Evolutionary conservation across 2,329 filamentous ascomycete genomes (phyloP).

Genomic region (Fusarium sp.): DNA sequence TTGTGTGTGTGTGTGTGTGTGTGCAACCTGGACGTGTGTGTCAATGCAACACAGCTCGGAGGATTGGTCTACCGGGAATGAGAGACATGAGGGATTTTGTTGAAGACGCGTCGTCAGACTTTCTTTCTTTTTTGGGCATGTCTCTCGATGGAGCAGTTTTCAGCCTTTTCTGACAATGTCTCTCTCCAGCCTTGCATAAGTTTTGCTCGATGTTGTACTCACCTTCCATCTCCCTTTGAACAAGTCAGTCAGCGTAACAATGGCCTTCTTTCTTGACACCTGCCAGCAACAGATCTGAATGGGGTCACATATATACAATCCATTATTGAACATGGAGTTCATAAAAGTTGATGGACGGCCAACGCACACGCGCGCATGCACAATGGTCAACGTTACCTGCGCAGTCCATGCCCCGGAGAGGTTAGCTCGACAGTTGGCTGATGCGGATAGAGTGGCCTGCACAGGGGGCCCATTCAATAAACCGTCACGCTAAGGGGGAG

Average conservation of each 20-base stretch:
- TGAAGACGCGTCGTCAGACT: slow-evolving; percentile 16
- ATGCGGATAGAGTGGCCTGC: slow-evolving; percentile 5
- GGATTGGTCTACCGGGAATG: slow-evolving; percentile 17
- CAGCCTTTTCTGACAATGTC: background rate
- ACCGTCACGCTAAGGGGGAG: slow-evolving; percentile 39
- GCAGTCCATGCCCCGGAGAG: background rate
- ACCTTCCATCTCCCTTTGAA: background rate
- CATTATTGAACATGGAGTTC: background rate
- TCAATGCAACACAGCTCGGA: slow-evolving; percentile 16
- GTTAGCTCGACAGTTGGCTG: slow-evolving; percentile 11
- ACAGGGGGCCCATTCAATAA: slow-evolving; percentile 43
- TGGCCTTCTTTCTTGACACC: background rate
- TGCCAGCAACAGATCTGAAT: background rate
- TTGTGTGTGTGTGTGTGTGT: background rate
- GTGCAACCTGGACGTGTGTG: slow-evolving; percentile 9
- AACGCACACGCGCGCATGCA: background rate
- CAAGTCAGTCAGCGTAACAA: background rate
- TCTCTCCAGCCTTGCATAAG: background rate
- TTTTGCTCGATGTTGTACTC: background rate
- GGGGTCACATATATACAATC: background rate
- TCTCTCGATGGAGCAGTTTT: background rate
- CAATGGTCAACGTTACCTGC: background rate
- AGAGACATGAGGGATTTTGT: slow-evolving; percentile 23
- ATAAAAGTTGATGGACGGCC: background rate
- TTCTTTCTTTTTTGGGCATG: background rate